Evolutionary conservation across 805 yeast genomes (phyloP).

Genomic region (Saccharomycopsis olivae): DNA sequence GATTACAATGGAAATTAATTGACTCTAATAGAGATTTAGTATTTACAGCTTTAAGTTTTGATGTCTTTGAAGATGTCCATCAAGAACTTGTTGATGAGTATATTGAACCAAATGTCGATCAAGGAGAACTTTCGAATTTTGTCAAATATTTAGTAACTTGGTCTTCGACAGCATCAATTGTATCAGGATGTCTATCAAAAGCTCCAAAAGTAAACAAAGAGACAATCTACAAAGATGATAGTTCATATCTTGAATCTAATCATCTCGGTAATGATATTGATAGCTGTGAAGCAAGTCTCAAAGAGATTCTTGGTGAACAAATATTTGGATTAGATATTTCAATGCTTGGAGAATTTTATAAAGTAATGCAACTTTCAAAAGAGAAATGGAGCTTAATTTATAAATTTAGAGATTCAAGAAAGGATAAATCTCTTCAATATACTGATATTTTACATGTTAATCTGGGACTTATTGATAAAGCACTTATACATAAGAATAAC

Average conservation of each 20-base stretch:
- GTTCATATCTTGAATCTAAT: too few relatives aligned
- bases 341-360: slow-evolving; percentile 5
- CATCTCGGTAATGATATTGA: too few relatives aligned
- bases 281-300: too few relatives aligned
- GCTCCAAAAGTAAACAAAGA: slow-evolving; percentile 8
- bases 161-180: slow-evolving; percentile 3
- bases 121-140: too few relatives aligned
- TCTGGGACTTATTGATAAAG: slow-evolving; percentile 6
- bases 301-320: not conserved
- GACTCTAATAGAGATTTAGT: slow-evolving; percentile 4
- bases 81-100: not conserved
- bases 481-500: slow-evolving; percentile 2
- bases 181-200: slow-evolving; percentile 7
- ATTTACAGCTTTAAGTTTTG: slow-evolving; percentile 1
- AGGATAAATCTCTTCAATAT: not conserved
- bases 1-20: slow-evolving; percentile 6
- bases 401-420: not conserved
- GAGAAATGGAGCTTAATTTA: slow-evolving; percentile 8
- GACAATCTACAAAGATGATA: not conserved
- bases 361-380: slow-evolving; percentile 6
- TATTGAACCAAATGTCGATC: too few relatives aligned
- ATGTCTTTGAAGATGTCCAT: not conserved
- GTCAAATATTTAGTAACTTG: slow-evolving; percentile 2
- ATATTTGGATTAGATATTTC: slow-evolving; percentile 4
- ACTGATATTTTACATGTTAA: slow-evolving; percentile 7